Percentiles rank a stretch among this genome's conserved stretches.
phyloP scores from a whole-genome alignment of 2,329 filamentous ascomycete species.

The Orbilia ellipsospora region DNA sequence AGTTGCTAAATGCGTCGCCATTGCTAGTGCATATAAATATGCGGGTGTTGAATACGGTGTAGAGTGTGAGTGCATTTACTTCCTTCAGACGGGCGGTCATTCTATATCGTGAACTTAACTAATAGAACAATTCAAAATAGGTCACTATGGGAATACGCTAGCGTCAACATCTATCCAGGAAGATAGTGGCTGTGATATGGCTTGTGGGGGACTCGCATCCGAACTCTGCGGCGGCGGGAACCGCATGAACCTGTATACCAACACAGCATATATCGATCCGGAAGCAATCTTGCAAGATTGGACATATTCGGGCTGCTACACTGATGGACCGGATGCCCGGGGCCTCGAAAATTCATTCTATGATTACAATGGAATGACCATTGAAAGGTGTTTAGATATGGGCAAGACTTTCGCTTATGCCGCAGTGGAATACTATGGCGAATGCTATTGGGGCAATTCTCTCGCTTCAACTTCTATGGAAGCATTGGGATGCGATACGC shows the following conservation, averaged over 20 bases:
- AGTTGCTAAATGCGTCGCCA: slow-evolving; percentile 15
- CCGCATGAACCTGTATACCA: slow-evolving; percentile 15
- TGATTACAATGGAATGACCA: slow-evolving; percentile 15
- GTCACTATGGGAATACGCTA: slow-evolving; percentile 10
- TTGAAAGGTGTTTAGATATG: not conserved
- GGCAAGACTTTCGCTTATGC: not conserved
- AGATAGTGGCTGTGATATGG: slow-evolving; percentile 1
- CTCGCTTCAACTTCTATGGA: not conserved
- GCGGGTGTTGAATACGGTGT: slow-evolving; percentile 31
- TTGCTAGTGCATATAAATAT: slow-evolving; percentile 30
- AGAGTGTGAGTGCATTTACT: slow-evolving; percentile 14
- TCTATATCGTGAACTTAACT: too few relatives aligned
- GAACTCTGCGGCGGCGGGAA: slow-evolving; percentile 18
- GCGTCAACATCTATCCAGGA: not conserved
- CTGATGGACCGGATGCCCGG: not conserved
- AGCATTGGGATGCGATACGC: not conserved
- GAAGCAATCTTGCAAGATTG: too few relatives aligned
- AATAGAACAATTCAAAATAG: not conserved
- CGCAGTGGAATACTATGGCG: slow-evolving; percentile 16
- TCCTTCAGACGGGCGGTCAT: too few relatives aligned
- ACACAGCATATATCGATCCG: too few relatives aligned
- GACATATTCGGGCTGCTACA: slow-evolving; percentile 7
- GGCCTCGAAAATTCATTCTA: not conserved
- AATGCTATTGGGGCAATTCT: slow-evolving; percentile 21
- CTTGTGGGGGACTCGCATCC: not conserved